phyloP scores from a whole-genome alignment of 352 stramenopile genomes.

The Pythium dissimile region DNA sequence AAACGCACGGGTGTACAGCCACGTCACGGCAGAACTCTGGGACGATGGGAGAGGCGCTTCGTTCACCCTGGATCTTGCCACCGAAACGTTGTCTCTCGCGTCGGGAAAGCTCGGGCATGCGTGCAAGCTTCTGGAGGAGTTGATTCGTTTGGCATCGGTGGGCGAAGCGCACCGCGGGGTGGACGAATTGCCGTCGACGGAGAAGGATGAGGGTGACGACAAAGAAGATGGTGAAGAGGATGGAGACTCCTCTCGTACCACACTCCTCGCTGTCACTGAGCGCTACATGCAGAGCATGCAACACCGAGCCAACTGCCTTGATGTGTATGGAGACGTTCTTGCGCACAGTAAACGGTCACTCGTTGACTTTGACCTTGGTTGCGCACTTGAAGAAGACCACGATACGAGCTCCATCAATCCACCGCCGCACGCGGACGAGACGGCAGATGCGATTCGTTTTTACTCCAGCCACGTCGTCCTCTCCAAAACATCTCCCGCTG shows the following conservation, averaged over 20 bases:
- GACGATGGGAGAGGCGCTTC: slow-evolving; percentile 15
- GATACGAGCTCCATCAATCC: slow-evolving; percentile 1
- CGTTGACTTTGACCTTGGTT: slow-evolving; percentile 53
- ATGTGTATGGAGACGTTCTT: slow-evolving; percentile 48
- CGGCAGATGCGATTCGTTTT: neutral
- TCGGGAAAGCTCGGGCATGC: slow-evolving; percentile 50
- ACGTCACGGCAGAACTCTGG: slow-evolving; percentile 33
- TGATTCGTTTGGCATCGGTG: too few species aligned
- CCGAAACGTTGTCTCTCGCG: slow-evolving; percentile 60
- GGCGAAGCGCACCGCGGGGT: too few species aligned
- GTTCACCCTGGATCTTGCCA: slow-evolving; percentile 49
- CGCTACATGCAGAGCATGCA: slow-evolving; percentile 44
- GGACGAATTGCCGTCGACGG: too few species aligned
- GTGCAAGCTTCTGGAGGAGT: slow-evolving; percentile 25
- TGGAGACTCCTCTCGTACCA: neutral
- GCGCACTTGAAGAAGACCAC: slow-evolving; percentile 41
- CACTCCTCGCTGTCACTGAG: neutral
- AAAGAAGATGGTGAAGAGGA: neutral
- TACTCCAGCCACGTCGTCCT: slow-evolving; percentile 19
- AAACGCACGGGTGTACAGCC: slow-evolving; percentile 47
- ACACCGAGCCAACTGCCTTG: slow-evolving; percentile 48
- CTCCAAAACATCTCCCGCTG: slow-evolving; percentile 34
- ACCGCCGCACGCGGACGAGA: slow-evolving; percentile 15
- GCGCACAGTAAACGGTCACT: slow-evolving; percentile 32
- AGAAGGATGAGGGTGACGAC: neutral